Percentiles rank a stretch among this genome's conserved stretches.
Evolutionary conservation across 176 grass and related monocot genomes (phyloP).

Genomic region (Tuctoria greenei): DNA sequence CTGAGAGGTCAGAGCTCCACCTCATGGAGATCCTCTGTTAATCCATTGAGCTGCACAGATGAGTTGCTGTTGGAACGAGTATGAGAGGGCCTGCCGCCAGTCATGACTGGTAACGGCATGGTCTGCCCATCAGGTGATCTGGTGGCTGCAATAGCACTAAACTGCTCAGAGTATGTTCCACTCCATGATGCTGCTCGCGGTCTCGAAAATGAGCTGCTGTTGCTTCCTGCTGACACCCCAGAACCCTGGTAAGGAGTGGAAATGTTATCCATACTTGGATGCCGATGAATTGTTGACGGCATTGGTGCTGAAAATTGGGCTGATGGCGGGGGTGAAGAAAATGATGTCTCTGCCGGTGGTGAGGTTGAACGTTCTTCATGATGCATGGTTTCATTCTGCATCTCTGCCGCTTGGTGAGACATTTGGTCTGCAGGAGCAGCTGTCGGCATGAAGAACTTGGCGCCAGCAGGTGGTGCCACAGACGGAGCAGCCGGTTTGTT

Average conservation of each 20-base stretch:
- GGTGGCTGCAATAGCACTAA: constrained; percentile 20
- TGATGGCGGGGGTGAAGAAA: constrained; percentile 48
- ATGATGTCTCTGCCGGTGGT: constrained; percentile 45
- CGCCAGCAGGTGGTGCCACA: constrained; percentile 48
- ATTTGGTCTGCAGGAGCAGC: constrained; percentile 41
- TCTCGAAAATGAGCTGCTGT: constrained; percentile 41
- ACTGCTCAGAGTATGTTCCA: constrained; percentile 63
- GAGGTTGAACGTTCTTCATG: constrained; percentile 50
- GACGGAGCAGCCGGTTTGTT: constrained; percentile 65
- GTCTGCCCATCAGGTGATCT: constrained; percentile 34
- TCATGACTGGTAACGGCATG: constrained; percentile 39
- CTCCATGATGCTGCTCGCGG: constrained; percentile 84
- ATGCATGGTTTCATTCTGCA: constrained; percentile 39
- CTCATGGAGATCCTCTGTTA: constrained; percentile 71
- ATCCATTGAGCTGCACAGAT: constrained; percentile 48
- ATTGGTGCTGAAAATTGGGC: constrained; percentile 50
- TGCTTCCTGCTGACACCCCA: constrained; percentile 27
- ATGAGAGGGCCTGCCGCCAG: constrained; percentile 23
- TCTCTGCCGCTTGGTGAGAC: constrained; percentile 38
- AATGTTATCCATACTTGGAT: constrained; percentile 70
- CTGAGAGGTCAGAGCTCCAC: constrained; percentile 51
- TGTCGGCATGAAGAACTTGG: constrained; percentile 79
- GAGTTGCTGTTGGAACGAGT: constrained; percentile 50
- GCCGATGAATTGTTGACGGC: constrained; percentile 63
- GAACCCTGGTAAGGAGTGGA: constrained; percentile 38